phyloP scores from a whole-genome alignment of 345 rosid genomes.

The Cardamine occulta region DNA sequence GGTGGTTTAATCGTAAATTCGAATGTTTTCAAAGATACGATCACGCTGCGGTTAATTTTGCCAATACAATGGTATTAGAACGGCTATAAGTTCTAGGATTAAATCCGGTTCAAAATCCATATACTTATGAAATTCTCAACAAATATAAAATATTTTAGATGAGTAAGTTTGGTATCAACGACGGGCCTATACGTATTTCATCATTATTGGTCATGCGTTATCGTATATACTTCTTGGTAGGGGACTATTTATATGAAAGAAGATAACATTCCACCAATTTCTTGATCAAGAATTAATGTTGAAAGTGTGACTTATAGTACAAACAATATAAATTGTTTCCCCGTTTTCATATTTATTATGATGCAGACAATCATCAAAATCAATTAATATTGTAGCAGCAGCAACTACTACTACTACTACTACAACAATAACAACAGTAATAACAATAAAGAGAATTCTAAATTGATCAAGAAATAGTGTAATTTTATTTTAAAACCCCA shows the following conservation, averaged over 20 bases:
- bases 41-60: neutral
- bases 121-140: neutral
- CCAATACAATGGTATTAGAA: slow-evolving; percentile 2
- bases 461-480: neutral
- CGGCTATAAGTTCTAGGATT: neutral
- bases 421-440: neutral
- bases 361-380: slow-evolving; percentile 30
- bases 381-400: slow-evolving; percentile 27
- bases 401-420: neutral
- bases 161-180: slow-evolving; percentile 25
- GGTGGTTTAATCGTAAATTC: neutral
- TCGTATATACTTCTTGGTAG: slow-evolving; percentile 39
- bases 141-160: neutral
- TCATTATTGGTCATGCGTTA: slow-evolving; percentile 35
- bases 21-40: neutral
- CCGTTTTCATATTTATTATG: slow-evolving; percentile 32
- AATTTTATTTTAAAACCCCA: neutral
- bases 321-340: slow-evolving; percentile 29
- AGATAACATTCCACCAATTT: slow-evolving; percentile 41
- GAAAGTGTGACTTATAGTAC: slow-evolving; percentile 40
- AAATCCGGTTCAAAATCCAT: neutral
- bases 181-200: slow-evolving; percentile 25
- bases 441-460: neutral
- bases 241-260: slow-evolving; percentile 34
- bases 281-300: slow-evolving; percentile 38